Evolutionary conservation across 345 rosid genomes (phyloP), one percentile per base, ranked within the genome.

Genomic region (Gossypium sturtianum): DNA sequence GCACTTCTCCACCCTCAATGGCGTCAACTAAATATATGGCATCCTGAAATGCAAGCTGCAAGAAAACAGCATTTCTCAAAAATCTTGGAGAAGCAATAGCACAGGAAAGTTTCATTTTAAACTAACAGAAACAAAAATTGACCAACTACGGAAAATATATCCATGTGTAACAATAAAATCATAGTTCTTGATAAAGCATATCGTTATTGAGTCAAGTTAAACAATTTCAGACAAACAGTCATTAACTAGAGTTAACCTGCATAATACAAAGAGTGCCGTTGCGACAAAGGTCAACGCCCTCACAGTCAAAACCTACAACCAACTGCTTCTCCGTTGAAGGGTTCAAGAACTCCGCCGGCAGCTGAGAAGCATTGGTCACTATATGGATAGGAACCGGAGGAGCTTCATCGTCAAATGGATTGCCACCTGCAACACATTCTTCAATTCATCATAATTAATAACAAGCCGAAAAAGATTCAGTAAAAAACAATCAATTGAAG

Each of bases 31-130:
- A 84, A 83, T 86, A 94, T 74, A 94, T 84, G 9, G 92, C 97
- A 87, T 91, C 89, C 38, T 93, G 86, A 84, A 94, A 94, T 23
- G 98, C 96, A 84, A 94, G 87, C 98, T 94, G 92, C 87, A 80
- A 81, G 72, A 66, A 78, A 54, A 80, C 38, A 61, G 19, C 29
- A 76, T 60, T 62, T 38, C 58, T 6, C 47, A 17, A 70, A 70
- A 70, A 70, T 54, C 23, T 75, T 23, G n/a, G 19, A n/a, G 66
- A 59, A 54, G 15, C 7, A 49, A 68, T 48, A 49, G 43, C 58
- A 68, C 58, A 8, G 2, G 43, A 4, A 68, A 68, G 20, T 2
- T 16, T 17, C 19, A 10, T 49, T 48, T 68, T 27, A 49, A 49
- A 49, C 72, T 68, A 68, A 27, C 22, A 17, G 48, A 3, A 27